Base-by-base conservation (phyloP, 495 filamentous ascomycete genomes). In the Cenococcum geophilum region DNA sequence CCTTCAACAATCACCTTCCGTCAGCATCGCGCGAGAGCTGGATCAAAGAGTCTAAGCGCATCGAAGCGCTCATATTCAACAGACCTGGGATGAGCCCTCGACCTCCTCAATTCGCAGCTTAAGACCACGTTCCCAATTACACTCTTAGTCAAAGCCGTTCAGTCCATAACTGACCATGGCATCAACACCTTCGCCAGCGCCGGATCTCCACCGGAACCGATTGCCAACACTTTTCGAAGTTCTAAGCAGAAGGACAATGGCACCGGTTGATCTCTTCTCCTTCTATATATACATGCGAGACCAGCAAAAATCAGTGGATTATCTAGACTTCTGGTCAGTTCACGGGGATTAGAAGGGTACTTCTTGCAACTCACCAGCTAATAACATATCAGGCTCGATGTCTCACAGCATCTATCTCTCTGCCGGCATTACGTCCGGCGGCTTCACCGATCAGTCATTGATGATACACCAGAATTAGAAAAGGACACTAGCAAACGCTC, bases 231-330 rank as follows among this genome's bases (percentile, higher is more conserved):
- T 97, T 42, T 95, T 93, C 71, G 93, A 99, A 72, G 93, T 97
- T 40, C 79, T 99, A 40, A 95, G 90, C 67, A 84, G 95, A 55
- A 83, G 89, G 48, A 99, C 93, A 1, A 79, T 92, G 20, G 86
- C 95, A 48, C 93, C 93, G 0, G 92, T 97, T 40, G 95, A 97
- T 72, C 82, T 99, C 11, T 97, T 93, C 77, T 96, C 92, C 1
- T 97, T 97, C 79, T 97, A 97, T 79, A 97, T 99, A 68, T 99
- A 95, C 75, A 99, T 99, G 93, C 82, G 93, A 59, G 95, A 99
- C 73, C 91, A 97, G 76, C 92, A 97, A 71, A 83, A 92, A 71
- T 96, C 92, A 4, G 91, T 99, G 9, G 93, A 99, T 69, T 97
- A 97, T 68, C 79, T 99, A 14, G 93, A 99, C 73, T 99, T 99